Evolutionary conservation across 108 stramenopile genomes (phyloP).

Genomic region (Stephanodiscus triporus): DNA sequence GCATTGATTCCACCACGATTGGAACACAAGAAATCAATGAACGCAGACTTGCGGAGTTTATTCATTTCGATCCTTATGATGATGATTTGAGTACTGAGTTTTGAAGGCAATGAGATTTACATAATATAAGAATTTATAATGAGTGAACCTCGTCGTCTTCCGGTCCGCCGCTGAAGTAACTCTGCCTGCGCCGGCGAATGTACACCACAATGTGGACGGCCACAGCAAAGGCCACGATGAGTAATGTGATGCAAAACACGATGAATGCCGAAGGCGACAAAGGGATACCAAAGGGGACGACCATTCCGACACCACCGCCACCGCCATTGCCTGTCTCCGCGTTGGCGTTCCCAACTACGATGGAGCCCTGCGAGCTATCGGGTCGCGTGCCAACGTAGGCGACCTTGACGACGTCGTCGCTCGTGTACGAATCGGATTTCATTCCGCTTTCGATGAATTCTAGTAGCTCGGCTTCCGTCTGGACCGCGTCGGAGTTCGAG

Average conservation of each 20-base stretch:
- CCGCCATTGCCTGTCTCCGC: background rate
- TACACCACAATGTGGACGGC: background rate
- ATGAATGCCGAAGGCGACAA: too few relatives aligned
- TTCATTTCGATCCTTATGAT: too few relatives aligned
- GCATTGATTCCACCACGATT: too few relatives aligned
- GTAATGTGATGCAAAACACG: background rate
- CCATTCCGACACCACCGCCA: background rate
- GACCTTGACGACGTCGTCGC: conserved; percentile 14
- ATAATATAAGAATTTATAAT: too few relatives aligned
- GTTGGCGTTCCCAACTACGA: background rate
- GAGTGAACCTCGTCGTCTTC: background rate
- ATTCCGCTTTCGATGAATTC: conserved; percentile 8
- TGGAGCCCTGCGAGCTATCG: too few relatives aligned
- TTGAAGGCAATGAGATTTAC: too few relatives aligned
- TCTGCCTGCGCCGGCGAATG: background rate
- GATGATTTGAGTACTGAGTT: too few relatives aligned
- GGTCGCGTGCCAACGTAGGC: too few relatives aligned
- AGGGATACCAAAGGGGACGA: conserved; percentile 5
- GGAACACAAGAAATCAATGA: too few relatives aligned
- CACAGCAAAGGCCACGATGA: background rate
- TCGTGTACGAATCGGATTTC: conserved; percentile 14
- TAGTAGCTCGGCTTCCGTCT: conserved; percentile 10
- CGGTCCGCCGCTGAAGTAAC: background rate
- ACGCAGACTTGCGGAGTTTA: too few relatives aligned
- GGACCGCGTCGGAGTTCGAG: background rate